Evolutionary conservation across 495 filamentous ascomycete genomes (phyloP), one percentile per base, ranked within the genome.

Genomic region (Tuber brumale): DNA sequence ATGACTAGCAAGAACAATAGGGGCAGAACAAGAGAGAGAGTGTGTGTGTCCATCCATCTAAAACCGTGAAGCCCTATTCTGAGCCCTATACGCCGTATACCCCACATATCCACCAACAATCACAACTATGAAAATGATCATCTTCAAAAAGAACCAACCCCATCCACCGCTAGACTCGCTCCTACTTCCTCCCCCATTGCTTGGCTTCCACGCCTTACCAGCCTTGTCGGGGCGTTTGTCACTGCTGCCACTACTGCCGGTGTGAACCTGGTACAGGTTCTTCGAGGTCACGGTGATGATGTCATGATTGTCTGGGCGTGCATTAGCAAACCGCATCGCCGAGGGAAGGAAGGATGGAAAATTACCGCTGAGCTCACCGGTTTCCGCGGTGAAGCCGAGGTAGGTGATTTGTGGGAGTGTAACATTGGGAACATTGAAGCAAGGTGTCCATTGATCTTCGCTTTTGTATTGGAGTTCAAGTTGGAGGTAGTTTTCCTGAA

Each of bases 351-450:
- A 35, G 23, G 42, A 51, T 48, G 39, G 12, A 18, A 71, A 39
- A 48, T 70, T 78, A 83, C 82, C 82, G 84, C 89, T 93, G 79
- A 99, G 88, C 85, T 99, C 96, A 80, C 96, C 96, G 41, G 94
- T 97, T 87, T 98, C 94, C 66, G 94, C 94, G 75, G 89, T 93
- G 86, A 99, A 97, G 80, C 96, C 96, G 21, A 99, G 89, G 85
- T 99, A 99, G 35, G 93, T 90, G 46, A 97, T 93, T 31, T 91
- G 89, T 66, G 96, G 96, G 75, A 99, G 91, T 69, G 91, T 91
- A 12, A 87, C 87, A 57, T 89, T 86, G 43, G 76, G 84, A 16
- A 90, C 85, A 72, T 90, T 90, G 86, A 98, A 98, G 87, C 96
- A 99, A 42, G 92, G 87, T 73, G 89, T 90, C 96, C 96, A 99